Conservation (phyloP, 305 asterid genomes). For the Coffea humblotiana region DNA sequence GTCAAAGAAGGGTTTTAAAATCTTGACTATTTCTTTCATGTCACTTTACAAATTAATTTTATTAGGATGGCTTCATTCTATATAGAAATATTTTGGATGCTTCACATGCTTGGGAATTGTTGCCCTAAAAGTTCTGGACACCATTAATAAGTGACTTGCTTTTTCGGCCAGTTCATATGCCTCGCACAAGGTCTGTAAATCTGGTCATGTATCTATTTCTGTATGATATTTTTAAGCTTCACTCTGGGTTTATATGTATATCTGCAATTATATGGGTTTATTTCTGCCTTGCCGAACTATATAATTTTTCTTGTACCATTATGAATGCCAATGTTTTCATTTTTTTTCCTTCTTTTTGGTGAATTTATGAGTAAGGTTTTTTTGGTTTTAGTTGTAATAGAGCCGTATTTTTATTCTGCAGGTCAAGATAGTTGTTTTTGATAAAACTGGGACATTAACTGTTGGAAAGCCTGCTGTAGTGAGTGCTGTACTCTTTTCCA, state of each 20-base stretch:
- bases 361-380: neutral
- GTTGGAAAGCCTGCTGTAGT: constrained; percentile 89
- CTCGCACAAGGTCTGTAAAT: too few relatives aligned
- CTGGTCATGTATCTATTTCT: neutral
- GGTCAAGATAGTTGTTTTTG: constrained; percentile 84
- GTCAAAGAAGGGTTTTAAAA: too few relatives aligned
- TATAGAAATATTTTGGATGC: too few relatives aligned
- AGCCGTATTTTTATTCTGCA: constrained; percentile 32
- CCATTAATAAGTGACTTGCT: too few relatives aligned
- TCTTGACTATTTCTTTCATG: too few relatives aligned
- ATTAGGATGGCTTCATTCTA: too few relatives aligned
- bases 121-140: too few relatives aligned
- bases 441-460: constrained; percentile 93
- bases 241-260: too few relatives aligned
- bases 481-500: constrained; percentile 71
- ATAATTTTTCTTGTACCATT: neutral
- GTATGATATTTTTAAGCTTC: neutral
- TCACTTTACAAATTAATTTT: too few relatives aligned
- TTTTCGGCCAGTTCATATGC: too few relatives aligned
- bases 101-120: too few relatives aligned
- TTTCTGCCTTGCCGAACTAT: neutral
- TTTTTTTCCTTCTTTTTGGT: neutral
- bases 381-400: constrained; percentile 9
- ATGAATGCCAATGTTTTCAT: neutral
- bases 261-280: too few relatives aligned